Evolutionary conservation across 1,139 yeast genomes (phyloP), one percentile per base, ranked within the genome.

Genomic region (Yamadazyma kanchanaburiensis): DNA sequence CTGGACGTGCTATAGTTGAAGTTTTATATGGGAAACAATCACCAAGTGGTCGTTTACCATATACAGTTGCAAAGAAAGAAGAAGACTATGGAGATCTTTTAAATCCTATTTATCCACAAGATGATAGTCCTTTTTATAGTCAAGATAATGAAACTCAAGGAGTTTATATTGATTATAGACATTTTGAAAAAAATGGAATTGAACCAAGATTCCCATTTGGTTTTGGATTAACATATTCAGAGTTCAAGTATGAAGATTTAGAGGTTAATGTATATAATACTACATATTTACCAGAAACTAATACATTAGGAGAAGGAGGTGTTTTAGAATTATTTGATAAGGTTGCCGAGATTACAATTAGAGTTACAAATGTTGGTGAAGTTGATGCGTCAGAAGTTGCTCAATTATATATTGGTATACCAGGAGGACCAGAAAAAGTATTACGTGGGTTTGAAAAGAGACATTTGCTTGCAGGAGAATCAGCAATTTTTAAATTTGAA

Each of bases 31-130:
- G 84, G 2, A 77, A 70, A 25, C 60, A 56, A 15, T 72, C 72
- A 40, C 83, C 83, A 6, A 70, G 79, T 13, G 84, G 84, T 3
- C 66, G 70, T 39, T 58, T 78, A 26, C 82, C 84, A 1, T 77
- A 76, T 43, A 76, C 83, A 2, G 65, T 77, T 43, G 81, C 83
- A 7, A 68, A 64, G 46, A 70, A 73, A 38, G 60, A 58, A 26
- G 67, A 56, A 37, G 80, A 76, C 38, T 75, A 75, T 42, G 74
- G 70, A 19, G 70, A 73, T 13, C 54, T 75, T 9, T 45, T 70
- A 33, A 67, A 60, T 29, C 57, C 30, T 9, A 19, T 24, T 11
- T 23, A 56, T 15, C 49, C 67, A 17, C 69, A 65, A 9, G 60
- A 57, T 2, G 53, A 53, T n/a, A 53, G 48, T 18, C 30, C 30